Conservation (phyloP, 257 asterid genomes). For the Nicotiana paniculata region DNA sequence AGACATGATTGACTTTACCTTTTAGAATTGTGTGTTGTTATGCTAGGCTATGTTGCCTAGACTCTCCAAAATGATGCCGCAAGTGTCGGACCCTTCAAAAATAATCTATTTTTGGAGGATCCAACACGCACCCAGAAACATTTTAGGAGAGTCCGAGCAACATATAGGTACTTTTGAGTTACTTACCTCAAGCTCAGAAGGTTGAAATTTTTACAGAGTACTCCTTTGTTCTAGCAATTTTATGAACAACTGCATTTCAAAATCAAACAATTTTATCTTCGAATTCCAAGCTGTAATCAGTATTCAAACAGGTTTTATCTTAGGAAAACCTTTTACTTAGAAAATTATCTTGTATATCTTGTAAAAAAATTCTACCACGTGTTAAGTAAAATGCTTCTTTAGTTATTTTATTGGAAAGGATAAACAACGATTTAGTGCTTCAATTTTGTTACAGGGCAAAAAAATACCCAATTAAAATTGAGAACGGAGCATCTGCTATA, state of each 20-base stretch:
- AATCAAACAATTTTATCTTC: too few relatives aligned
- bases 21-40: neutral
- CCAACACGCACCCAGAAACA: too few relatives aligned
- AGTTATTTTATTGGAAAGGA: neutral
- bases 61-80: too few relatives aligned
- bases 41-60: too few relatives aligned
- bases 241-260: neutral
- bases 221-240: neutral
- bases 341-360: neutral
- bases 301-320: neutral
- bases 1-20: slow-evolving; percentile 12
- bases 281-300: neutral
- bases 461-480: slow-evolving; percentile 78
- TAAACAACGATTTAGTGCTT: neutral
- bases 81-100: too few relatives aligned
- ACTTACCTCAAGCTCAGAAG: neutral
- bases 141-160: too few relatives aligned
- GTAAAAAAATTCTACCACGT: neutral
- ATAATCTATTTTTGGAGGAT: too few relatives aligned
- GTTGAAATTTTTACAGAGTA: neutral
- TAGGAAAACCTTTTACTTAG: neutral
- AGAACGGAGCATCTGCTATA: slow-evolving; percentile 51
- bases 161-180: neutral
- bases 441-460: slow-evolving; percentile 63
- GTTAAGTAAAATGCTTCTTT: neutral